Conservation (phyloP, 371 early-diverging fungal species). For the Synchytrium microbalum region DNA sequence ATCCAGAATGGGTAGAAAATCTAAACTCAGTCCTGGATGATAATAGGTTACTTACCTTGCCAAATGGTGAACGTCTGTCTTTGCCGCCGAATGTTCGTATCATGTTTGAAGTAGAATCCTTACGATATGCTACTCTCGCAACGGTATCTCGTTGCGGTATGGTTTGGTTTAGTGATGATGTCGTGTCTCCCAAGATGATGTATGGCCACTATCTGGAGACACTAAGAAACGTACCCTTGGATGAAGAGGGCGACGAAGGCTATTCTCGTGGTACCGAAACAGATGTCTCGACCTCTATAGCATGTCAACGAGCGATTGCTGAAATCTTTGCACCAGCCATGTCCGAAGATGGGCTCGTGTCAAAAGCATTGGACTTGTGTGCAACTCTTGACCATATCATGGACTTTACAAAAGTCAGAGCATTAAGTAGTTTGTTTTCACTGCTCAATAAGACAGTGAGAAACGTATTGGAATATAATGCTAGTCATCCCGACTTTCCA, state of each 20-base stretch:
- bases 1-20: constrained; percentile 99
- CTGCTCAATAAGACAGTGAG: constrained; percentile 82
- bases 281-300: constrained; percentile 18
- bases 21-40: constrained; percentile 97
- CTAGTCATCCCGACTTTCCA: constrained; percentile 86
- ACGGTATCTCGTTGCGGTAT: constrained; percentile 99
- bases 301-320: constrained; percentile 60
- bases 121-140: constrained; percentile 95
- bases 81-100: constrained; percentile 94
- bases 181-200: constrained; percentile 77
- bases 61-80: constrained; percentile 97
- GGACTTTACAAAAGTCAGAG: constrained; percentile 90
- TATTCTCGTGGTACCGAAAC: constrained; percentile 27
- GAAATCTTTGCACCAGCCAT: constrained; percentile 65
- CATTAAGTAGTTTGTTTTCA: constrained; percentile 79
- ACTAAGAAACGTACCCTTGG: constrained; percentile 67
- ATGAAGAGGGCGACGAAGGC: constrained; percentile 65
- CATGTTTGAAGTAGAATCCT: constrained; percentile 98
- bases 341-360: constrained; percentile 64
- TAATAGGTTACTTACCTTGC: constrained; percentile 91
- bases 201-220: constrained; percentile 75
- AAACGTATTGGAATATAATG: constrained; percentile 80
- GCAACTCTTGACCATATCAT: constrained; percentile 82
- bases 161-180: constrained; percentile 96
- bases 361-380: constrained; percentile 63